phyloP scores from a whole-genome alignment of 2,329 filamentous ascomycete genomes.

The Cryphonectria radicalis region DNA sequence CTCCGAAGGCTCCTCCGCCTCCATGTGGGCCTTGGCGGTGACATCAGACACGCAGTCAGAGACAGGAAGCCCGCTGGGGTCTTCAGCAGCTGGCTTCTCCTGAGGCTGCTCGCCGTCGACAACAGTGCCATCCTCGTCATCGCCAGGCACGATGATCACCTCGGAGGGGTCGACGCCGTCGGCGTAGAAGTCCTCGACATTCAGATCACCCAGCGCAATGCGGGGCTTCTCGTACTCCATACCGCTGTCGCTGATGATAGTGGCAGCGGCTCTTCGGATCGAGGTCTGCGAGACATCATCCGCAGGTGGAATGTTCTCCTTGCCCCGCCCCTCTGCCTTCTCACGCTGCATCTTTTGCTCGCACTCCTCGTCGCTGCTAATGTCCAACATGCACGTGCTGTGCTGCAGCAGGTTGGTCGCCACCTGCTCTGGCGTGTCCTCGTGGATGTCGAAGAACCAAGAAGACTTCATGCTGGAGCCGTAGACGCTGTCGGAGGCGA shows the following conservation, averaged over 20 bases:
- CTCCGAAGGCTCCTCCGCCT: conserved; percentile 23
- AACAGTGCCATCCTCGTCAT: conserved; percentile 53
- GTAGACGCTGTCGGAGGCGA: conserved; percentile 35
- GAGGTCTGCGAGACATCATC: conserved; percentile 66
- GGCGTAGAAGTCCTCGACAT: conserved; percentile 69
- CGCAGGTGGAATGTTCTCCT: conserved; percentile 88
- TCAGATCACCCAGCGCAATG: conserved; percentile 68
- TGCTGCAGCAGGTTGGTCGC: conserved; percentile 94
- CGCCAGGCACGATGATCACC: conserved; percentile 65
- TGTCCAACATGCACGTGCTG: conserved; percentile 82
- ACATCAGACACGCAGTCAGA: conserved; percentile 35
- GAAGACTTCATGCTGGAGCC: conserved; percentile 59
- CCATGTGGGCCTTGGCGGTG: conserved; percentile 35
- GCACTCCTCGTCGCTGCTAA: conserved; percentile 84
- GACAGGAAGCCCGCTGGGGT: not conserved
- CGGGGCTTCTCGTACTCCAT: conserved; percentile 69
- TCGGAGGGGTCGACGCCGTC: conserved; percentile 67
- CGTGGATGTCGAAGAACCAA: conserved; percentile 95
- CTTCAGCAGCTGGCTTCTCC: conserved; percentile 19
- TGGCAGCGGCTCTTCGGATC: conserved; percentile 35
- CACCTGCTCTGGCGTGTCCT: conserved; percentile 88
- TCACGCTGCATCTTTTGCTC: conserved; percentile 57
- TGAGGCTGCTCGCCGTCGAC: conserved; percentile 25
- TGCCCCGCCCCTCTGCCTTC: conserved; percentile 69
- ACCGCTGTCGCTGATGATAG: conserved; percentile 38